Evolutionary conservation across 345 rosid species (phyloP), one percentile per base, ranked within the genome.

Genomic region (Microcos paniculata): DNA sequence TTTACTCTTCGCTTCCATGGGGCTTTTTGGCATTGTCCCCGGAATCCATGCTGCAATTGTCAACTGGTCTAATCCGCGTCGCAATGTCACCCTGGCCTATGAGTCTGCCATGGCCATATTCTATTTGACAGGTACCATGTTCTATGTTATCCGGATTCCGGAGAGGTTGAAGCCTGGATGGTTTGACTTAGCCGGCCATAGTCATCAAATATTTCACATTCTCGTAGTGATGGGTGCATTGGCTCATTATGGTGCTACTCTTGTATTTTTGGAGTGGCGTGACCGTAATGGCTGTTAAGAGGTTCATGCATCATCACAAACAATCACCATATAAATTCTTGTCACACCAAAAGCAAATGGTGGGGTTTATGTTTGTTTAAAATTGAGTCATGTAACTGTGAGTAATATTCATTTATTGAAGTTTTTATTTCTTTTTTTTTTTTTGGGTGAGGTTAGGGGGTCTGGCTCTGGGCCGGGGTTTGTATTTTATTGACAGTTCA

Each of bases 151-250:
- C 48, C 80, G 97, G 78, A 77, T 94, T 24, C 98, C 97, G 4
- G 98, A 92, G 84, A 84, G 92, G 78, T 83, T 89, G 78, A 94
- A 81, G 69, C 97, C 95, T 0, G 98, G 98, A 4, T 86, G 91
- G 91, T 92, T 94, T 65, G 97, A 94, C 73, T 83, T 88, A 4
- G 88, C 92, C 0, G 97, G 98, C 0, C 97, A 94, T 51, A 94
- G 98, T 59, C 98, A 91, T 80, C 98, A 94, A 78, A 89, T 94
- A 26, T 94, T 94, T 57, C 98, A 92, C 81, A 88, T 92, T 13
- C 80, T 94, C n/a, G 97, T 94, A 78, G 74, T 94, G 77, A 73
- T 90, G 81, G 97, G 97, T 57, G 98, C 97, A 15, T 79, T 92
- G 88, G 95, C 98, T 51, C 98, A 94, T 77, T 94, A 94, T 71